A percentile compares a stretch with the other conserved stretches of the same genome.
phyloP scores from a whole-genome alignment of 2,329 filamentous ascomycete species.

The Xylariaceae sp. region DNA sequence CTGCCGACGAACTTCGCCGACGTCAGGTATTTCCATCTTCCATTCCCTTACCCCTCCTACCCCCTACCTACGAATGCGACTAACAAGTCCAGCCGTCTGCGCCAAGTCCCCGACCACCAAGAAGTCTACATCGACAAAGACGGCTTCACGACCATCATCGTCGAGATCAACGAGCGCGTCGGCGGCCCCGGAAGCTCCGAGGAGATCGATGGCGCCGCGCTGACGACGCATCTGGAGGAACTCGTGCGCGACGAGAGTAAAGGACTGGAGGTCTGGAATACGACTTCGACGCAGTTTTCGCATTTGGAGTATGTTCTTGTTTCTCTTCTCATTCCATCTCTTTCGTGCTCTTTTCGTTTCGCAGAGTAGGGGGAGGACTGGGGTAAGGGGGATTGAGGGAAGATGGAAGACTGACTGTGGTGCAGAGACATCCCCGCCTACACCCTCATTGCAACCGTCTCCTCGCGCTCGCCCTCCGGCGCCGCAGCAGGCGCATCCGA shows the following conservation, averaged over 20 bases:
- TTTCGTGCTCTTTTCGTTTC: not conserved
- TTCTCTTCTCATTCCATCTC: not conserved
- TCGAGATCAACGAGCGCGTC: constrained; percentile 85
- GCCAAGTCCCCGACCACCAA: constrained; percentile 79
- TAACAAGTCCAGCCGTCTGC: constrained; percentile 7
- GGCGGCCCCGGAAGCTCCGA: constrained; percentile 47
- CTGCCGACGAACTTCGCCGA: constrained; percentile 65
- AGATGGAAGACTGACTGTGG: not conserved
- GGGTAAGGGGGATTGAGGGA: too few species aligned
- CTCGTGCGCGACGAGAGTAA: constrained; percentile 61
- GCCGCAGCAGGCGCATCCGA: constrained; percentile 25
- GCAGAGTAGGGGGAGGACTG: not conserved
- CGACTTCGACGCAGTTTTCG: constrained; percentile 55
- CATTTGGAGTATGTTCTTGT: constrained; percentile 44
- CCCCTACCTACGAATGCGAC: too few species aligned
- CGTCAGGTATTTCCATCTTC: constrained; percentile 53
- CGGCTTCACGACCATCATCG: constrained; percentile 80
- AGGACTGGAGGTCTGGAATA: constrained; percentile 61
- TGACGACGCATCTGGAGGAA: constrained; percentile 64
- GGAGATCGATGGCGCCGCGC: constrained; percentile 63
- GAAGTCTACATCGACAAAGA: constrained; percentile 84
- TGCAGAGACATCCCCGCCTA: constrained; percentile 55
- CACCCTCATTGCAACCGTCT: constrained; percentile 64
- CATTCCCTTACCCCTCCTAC: too few species aligned
- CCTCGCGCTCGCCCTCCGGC: constrained; percentile 31